Base-by-base conservation (phyloP, 768 basidiomycete genomes). In the Stropharia rugosoannulata region DNA sequence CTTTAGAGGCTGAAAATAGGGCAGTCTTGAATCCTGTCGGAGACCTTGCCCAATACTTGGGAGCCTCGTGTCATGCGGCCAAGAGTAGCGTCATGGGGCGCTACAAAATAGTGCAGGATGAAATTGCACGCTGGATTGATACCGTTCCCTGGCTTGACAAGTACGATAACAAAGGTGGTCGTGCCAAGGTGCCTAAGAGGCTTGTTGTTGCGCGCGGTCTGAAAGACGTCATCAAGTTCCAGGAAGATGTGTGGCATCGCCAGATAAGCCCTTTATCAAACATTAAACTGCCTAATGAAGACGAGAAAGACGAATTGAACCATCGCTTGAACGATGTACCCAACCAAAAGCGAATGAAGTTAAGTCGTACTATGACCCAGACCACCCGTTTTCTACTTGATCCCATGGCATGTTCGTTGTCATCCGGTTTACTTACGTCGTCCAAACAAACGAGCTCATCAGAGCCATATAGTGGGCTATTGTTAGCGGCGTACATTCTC, bases 61-160 rank as follows among this genome's bases (percentile, higher is more conserved):
- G 80, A 10, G 59, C 67, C 22, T 78, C 80, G 40, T 75, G 80
- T 59, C 76, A 80, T 36, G 73, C 78, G 37, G 74, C 77, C 13
- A 80, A 82, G 51, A 72, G 75, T 29, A 75, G 81, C 44, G 80
- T 90, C 25, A 83, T 89, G 81, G 72, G 79, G 27, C 83, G 89
- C 3, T 93, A 93, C 70, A 87, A 84, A 66, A 60, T 74, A 37
- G 67, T 90, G 27, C 84, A 85, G 63, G 83, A 87, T 62, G 69
- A 80, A 53, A 70, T 91, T 32, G 79, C 79, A 36, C 71, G 76
- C 53, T 84, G 83, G 77, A 80, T 84, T 25, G 73, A 78, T 47
- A 78, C 81, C n/a, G 75, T 93, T 3, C 87, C 89, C 4, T 93
- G 90, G 91, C 73, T 91, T 10, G 78, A 83, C 58, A 78, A 82